Percentiles rank a stretch among this genome's conserved stretches.
Evolutionary conservation across 2,329 filamentous ascomycete genomes (phyloP).

Genomic region (Colletotrichum ledebouriae): DNA sequence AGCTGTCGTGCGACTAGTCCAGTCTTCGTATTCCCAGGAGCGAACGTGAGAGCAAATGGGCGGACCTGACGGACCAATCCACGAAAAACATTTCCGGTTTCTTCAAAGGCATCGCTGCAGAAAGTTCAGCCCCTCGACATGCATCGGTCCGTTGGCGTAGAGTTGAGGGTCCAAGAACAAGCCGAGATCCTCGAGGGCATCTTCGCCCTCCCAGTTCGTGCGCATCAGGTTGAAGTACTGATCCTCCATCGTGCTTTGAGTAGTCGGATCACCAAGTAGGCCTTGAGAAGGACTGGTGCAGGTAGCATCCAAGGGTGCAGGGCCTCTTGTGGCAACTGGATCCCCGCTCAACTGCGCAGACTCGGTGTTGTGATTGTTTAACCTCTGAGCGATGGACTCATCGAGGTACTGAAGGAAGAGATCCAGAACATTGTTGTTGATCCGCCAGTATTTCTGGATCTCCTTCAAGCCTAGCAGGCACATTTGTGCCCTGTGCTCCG

Average conservation of each 20-base stretch:
- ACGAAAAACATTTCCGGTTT: not conserved
- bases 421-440: slow-evolving; percentile 56
- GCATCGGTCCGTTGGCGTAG: slow-evolving; percentile 46
- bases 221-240: slow-evolving; percentile 53
- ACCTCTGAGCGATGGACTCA: slow-evolving; percentile 53
- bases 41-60: too few relatives aligned
- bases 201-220: slow-evolving; percentile 54
- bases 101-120: slow-evolving; percentile 47
- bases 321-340: slow-evolving; percentile 1
- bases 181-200: slow-evolving; percentile 52
- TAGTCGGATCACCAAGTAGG: not conserved
- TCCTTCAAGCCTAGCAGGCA: slow-evolving; percentile 55
- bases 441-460: slow-evolving; percentile 56
- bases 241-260: slow-evolving; percentile 48
- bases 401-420: slow-evolving; percentile 55
- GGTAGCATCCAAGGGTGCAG: slow-evolving; percentile 23
- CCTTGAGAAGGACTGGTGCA: not conserved
- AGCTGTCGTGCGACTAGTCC: not conserved
- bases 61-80: not conserved
- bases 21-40: not conserved
- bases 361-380: slow-evolving; percentile 45
- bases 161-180: slow-evolving; percentile 51
- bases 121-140: slow-evolving; percentile 49
- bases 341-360: slow-evolving; percentile 11
- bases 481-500: slow-evolving; percentile 54